Evolutionary conservation across 2,329 filamentous ascomycete genomes (phyloP), one percentile per base, ranked within the genome.

Genomic region (Fusarium aywerte): DNA sequence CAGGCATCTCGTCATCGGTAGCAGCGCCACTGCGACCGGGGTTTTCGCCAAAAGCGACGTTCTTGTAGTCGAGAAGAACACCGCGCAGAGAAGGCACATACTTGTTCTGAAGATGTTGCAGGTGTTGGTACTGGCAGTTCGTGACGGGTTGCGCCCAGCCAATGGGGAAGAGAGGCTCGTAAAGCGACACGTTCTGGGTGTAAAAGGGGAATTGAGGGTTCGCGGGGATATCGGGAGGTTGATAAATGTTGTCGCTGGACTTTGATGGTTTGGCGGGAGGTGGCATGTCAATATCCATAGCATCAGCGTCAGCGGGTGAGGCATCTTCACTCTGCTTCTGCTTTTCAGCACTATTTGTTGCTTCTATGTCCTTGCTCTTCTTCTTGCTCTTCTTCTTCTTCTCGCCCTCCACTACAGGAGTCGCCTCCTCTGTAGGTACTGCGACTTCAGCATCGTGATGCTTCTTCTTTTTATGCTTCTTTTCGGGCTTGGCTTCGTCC

Each of bases 151-250:
- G 85, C 62, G 86, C 83, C 79, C 92, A 90, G 42, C 90, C 89
- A 36, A 87, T 81, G 12, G 92, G 91, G 65, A 88, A 91, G 65
- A 96, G 83, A 2, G 91, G 87, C 66, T 94, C 85, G 80, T 92
- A 94, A 71, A 97, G 86, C 3, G 94, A 94, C 39, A 92, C 87
- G 21, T 90, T 93, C 74, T 95, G 90, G 27, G 88, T 87, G 76
- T 89, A 89, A 79, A 97, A 95, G 16, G 94, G 91, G 42, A 90
- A 91, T 66, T 78, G 80, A 48, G 78, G 77, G 58, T 79, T 75
- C 48, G 78, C 66, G 23, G 80, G 80, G 50, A 80, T 76, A 57
- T 80, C 75, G 40, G 76, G 73, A 32, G 80, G 77, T 67, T 78
- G 75, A 67, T 79, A 76, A 53, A 78, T 77, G 52, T 76, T 75